These are phyloP conservation scores for Aegilops sharonensis DNA, from an alignment of 176 grass and related monocot genomes.

Conservation along the genomic window DNA sequence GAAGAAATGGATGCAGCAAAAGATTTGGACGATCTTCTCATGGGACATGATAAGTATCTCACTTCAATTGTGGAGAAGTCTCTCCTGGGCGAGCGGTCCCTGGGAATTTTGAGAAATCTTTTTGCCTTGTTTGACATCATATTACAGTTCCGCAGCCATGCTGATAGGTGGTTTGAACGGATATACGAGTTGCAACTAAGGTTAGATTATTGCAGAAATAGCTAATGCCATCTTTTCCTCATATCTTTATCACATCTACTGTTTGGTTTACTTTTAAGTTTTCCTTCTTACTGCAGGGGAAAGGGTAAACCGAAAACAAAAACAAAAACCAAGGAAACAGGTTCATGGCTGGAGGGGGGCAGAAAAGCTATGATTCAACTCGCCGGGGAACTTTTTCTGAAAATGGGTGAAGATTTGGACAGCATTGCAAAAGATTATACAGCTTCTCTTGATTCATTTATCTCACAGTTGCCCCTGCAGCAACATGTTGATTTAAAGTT, in stretches of 20 bases:
- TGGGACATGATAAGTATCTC: slow-evolving; percentile 84
- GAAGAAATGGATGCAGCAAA: slow-evolving; percentile 92
- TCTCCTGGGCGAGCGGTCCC: slow-evolving; percentile 76
- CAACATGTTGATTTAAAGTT: slow-evolving; percentile 97
- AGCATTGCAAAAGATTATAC: slow-evolving; percentile 86
- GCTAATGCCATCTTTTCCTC: slow-evolving; percentile 5
- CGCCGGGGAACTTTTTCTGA: slow-evolving; percentile 65
- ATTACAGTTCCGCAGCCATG: slow-evolving; percentile 73
- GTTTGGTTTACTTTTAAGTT: slow-evolving; percentile 8
- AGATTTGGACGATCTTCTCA: slow-evolving; percentile 91
- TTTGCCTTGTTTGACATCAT: slow-evolving; percentile 88
- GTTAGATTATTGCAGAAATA: slow-evolving; percentile 42
- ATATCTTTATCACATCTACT: slow-evolving; percentile 10
- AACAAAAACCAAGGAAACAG: slow-evolving; percentile 62
- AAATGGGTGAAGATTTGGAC: slow-evolving; percentile 97
- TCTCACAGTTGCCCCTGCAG: slow-evolving; percentile 82
- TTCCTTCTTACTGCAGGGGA: slow-evolving; percentile 56
- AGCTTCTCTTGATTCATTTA: slow-evolving; percentile 80
- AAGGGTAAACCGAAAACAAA: slow-evolving; percentile 62
- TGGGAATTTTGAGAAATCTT: slow-evolving; percentile 61
- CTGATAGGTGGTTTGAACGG: slow-evolving; percentile 89
- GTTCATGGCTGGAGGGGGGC: slow-evolving; percentile 59
- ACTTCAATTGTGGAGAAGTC: slow-evolving; percentile 88
- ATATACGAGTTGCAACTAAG: slow-evolving; percentile 86
- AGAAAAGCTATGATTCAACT: slow-evolving; percentile 87